Percentiles rank a stretch among this genome's conserved stretches.
Conservation (phyloP, 2,329 filamentous ascomycete genomes). For the Penicillium sp. region DNA sequence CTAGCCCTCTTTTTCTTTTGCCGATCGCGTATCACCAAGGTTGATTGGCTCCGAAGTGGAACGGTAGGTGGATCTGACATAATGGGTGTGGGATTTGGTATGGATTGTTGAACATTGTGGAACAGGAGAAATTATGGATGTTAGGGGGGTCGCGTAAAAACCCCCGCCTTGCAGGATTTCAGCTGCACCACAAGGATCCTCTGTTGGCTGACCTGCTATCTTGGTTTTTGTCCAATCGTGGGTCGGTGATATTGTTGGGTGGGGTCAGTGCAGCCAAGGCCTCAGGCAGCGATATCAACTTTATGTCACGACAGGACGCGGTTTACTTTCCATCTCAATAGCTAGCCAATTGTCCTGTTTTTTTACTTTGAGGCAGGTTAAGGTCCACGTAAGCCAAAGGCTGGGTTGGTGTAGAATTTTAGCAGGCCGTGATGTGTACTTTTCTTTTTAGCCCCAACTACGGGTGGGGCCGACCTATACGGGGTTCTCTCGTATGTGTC, state of each 20-base stretch:
- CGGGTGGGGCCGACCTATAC: too few relatives aligned
- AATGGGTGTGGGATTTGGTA: background rate
- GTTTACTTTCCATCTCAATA: too few relatives aligned
- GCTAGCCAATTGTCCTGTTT: too few relatives aligned
- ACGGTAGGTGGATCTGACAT: background rate
- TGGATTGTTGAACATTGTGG: background rate
- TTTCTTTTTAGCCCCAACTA: too few relatives aligned
- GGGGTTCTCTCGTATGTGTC: too few relatives aligned
- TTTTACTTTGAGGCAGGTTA: too few relatives aligned
- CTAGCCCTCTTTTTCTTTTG: slow-evolving; percentile 3
- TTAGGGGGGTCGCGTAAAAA: slow-evolving; percentile 1
- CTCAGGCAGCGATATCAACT: background rate
- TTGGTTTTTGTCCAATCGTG: background rate
- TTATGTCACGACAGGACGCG: background rate
- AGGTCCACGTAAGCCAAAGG: too few relatives aligned
- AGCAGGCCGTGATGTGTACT: too few relatives aligned
- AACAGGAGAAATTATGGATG: background rate
- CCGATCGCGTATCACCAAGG: background rate
- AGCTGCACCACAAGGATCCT: background rate
- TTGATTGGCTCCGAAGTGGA: background rate
- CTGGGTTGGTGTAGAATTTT: too few relatives aligned
- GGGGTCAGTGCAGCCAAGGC: background rate
- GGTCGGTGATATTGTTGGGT: background rate
- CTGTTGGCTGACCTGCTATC: background rate
- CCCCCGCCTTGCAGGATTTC: background rate